Base-by-base conservation (phyloP, 2,329 filamentous ascomycete genomes). In the Epichloe elymi region DNA sequence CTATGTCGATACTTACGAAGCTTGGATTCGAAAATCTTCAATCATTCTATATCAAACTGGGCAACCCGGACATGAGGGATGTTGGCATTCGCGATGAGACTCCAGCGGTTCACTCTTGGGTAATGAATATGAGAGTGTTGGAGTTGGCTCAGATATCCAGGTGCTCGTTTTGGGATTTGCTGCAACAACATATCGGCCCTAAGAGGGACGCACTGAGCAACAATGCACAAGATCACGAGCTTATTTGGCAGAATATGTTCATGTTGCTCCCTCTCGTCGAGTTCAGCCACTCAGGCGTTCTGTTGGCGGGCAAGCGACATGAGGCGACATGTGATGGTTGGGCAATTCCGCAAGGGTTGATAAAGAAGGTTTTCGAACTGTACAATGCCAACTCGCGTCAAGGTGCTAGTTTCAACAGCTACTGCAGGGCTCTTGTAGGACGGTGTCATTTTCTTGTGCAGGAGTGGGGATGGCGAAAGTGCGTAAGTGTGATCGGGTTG, bases 391-490 rank as follows among this genome's bases (percentile, higher is more conserved):
- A 80, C 50, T 59, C 64, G 3, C 71, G 71, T 20, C 81, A 85
- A 57, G 63, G 74, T 1, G 70, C 79, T 2, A 76, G 78, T 58
- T 84, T 85, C 69, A 85, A 83, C 56, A 76, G 78, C 53, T 85
- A 85, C 58, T 82, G 78, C 53, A 73, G 76, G 17, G 74, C 78
- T 5, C 61, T 82, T 4, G 66, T 84, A 35, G 71, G 72, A 17
- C 75, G 82, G 33, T 85, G 82, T 54, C 75, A 84, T 59, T 76
- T 77, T 59, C 70, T 85, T 10, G 76, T 83, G 45, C 69, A 75
- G 52, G 75, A 80, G 61, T 86, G 82, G 82, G 79, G 79, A 4
- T 85, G 82, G 82, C 70, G 70, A 38, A 77, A 70, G 54, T 78
- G 75, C 57, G 76, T 74, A 45, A 67, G 71, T 11, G 71, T 84